phyloP scores from a whole-genome alignment of 257 asterid species.

The Lithospermum erythrorhizon region DNA sequence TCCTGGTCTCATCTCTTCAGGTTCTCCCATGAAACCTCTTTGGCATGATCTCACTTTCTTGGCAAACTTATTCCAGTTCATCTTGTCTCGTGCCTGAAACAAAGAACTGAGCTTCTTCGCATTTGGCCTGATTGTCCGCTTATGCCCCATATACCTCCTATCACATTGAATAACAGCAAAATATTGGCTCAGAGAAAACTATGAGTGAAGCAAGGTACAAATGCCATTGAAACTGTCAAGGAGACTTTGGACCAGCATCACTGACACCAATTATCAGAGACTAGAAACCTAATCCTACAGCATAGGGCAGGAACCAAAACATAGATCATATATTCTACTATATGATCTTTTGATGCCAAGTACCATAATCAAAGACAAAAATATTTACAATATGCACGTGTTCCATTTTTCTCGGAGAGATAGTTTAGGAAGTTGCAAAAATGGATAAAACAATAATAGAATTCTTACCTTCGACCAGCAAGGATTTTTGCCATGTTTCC shows the following conservation, averaged over 20 bases:
- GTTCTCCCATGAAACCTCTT: constrained; percentile 98
- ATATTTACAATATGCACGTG: too few relatives aligned
- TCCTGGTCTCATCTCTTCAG: constrained; percentile 85
- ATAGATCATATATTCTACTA: too few relatives aligned
- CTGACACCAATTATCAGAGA: too few relatives aligned
- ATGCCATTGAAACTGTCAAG: too few relatives aligned
- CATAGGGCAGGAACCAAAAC: too few relatives aligned
- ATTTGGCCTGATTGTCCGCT: constrained; percentile 90
- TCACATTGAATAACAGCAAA: constrained; percentile 17
- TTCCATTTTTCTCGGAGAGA: not conserved
- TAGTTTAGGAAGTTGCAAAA: not conserved
- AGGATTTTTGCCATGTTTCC: constrained; percentile 99
- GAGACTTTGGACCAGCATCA: too few relatives aligned
- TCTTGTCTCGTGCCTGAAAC: constrained; percentile 47
- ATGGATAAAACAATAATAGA: not conserved
- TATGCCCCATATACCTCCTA: constrained; percentile 96
- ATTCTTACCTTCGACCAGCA: constrained; percentile 85
- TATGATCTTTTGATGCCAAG: too few relatives aligned
- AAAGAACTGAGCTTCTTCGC: constrained; percentile 84
- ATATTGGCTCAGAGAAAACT: not conserved
- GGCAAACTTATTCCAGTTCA: constrained; percentile 75
- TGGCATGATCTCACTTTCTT: constrained; percentile 84
- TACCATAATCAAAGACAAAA: too few relatives aligned
- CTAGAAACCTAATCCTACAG: too few relatives aligned
- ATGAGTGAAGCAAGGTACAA: too few relatives aligned